Evolutionary conservation across 2,329 filamentous ascomycete species (phyloP).

Genomic region (Fusarium foetens): DNA sequence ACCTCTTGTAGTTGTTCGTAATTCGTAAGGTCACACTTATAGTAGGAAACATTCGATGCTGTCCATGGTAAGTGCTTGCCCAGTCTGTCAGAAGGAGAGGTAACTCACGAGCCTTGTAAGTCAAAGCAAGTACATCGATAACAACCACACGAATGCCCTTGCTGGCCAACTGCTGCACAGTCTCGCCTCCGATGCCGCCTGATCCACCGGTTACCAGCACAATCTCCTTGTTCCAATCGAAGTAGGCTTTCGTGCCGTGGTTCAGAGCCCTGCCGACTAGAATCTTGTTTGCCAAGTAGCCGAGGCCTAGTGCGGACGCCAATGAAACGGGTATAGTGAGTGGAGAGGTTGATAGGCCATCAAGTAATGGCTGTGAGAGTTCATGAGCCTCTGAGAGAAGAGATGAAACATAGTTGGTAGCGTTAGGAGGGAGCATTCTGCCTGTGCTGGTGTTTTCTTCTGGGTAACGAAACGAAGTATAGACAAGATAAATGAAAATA

Average conservation of each 20-base stretch:
- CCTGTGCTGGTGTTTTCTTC: background rate
- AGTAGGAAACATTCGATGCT: background rate
- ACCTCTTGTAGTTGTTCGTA: background rate
- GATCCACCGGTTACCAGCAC: background rate
- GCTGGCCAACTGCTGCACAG: background rate
- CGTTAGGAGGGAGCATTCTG: background rate
- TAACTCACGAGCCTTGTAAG: background rate
- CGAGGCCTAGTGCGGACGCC: background rate
- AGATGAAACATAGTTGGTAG: background rate
- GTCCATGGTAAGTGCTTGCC: fast-evolving
- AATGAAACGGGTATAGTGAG: background rate
- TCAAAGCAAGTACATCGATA: background rate
- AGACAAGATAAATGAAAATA: fast-evolving
- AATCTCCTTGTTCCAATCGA: background rate
- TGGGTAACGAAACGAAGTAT: fast-evolving
- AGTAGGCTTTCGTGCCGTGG: background rate
- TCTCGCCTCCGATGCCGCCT: background rate
- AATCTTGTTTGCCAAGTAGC: background rate
- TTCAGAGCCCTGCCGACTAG: background rate
- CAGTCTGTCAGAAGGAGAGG: fast-evolving
- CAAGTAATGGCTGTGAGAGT: background rate
- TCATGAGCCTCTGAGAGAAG: background rate
- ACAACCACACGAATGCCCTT: background rate
- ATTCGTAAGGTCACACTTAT: background rate
- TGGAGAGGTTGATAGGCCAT: background rate